These are phyloP conservation scores for Colletotrichum lindemuthianum DNA, from an alignment of 2,329 filamentous ascomycete species.

Conservation along the genomic window DNA sequence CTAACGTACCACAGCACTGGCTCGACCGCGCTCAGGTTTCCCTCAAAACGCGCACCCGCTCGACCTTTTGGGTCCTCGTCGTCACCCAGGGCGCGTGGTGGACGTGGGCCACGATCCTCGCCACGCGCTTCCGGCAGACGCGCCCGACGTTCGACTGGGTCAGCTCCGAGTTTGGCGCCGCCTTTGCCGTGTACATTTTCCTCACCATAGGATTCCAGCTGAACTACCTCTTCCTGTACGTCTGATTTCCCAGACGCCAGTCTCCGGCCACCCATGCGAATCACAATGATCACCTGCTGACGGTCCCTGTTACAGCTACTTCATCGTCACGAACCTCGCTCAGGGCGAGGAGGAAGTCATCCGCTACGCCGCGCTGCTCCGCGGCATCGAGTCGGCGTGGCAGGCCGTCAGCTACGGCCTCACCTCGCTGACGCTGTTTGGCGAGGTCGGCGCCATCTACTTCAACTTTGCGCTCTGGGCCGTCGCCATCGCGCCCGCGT, in stretches of 20 bases:
- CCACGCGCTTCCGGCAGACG: constrained; percentile 66
- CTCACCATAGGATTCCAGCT: constrained; percentile 75
- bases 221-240: constrained; percentile 77
- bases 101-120: constrained; percentile 75
- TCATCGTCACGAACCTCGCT: constrained; percentile 74
- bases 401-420: constrained; percentile 79
- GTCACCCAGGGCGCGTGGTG: constrained; percentile 75
- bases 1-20: constrained; percentile 52
- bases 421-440: constrained; percentile 69
- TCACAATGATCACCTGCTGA: not conserved
- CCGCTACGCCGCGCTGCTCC: constrained; percentile 72
- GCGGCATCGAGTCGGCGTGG: constrained; percentile 77
- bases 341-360: constrained; percentile 71
- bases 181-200: constrained; percentile 75
- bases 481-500: constrained; percentile 70
- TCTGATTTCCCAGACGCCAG: constrained; percentile 9
- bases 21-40: constrained; percentile 67
- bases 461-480: constrained; percentile 78
- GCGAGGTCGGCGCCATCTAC: constrained; percentile 73
- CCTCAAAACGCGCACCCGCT: constrained; percentile 63
- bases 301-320: constrained; percentile 61
- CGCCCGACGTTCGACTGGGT: constrained; percentile 74
- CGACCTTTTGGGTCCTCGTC: constrained; percentile 63
- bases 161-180: constrained; percentile 70
- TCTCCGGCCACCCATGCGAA: not conserved